Conservation (phyloP, 371 early-diverging fungal genomes). For the Zopfochytrium polystomum region DNA sequence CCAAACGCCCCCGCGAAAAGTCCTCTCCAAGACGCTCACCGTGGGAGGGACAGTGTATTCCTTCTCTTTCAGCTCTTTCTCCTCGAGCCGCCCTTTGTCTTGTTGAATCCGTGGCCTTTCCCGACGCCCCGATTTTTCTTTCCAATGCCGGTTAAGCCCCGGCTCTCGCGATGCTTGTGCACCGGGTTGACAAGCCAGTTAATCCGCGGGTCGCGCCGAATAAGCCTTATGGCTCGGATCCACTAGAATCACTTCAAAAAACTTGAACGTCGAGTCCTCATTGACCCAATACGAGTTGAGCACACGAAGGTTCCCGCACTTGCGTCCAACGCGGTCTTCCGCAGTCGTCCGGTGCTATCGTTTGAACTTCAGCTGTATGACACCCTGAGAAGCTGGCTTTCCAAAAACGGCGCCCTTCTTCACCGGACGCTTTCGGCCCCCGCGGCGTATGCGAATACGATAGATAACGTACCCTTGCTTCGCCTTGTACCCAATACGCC, state of each 20-base stretch:
- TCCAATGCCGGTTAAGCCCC: constrained; percentile 96
- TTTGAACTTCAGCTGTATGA: constrained; percentile 95
- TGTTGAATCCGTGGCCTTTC: constrained; percentile 98
- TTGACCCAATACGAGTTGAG: constrained; percentile 99
- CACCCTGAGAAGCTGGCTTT: constrained; percentile 97
- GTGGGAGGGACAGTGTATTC: constrained; percentile 63
- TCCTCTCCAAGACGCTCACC: too few species aligned
- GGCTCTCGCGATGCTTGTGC: constrained; percentile 98
- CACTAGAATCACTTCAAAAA: constrained; percentile 98
- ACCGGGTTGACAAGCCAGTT: constrained; percentile 98
- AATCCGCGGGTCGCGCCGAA: constrained; percentile 96
- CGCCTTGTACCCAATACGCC: constrained; percentile 98
- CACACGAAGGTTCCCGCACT: constrained; percentile 92
- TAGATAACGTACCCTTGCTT: constrained; percentile 98
- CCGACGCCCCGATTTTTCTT: constrained; percentile 97
- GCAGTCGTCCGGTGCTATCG: constrained; percentile 90
- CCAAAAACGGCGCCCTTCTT: constrained; percentile 97
- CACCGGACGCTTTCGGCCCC: constrained; percentile 93
- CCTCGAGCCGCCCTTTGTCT: constrained; percentile 96
- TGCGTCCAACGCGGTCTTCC: constrained; percentile 96
- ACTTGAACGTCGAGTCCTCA: constrained; percentile 96
- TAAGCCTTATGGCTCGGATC: constrained; percentile 95
- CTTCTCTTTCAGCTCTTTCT: constrained; percentile 69
- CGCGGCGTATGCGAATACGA: constrained; percentile 97
- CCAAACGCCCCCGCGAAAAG: too few species aligned